phyloP scores from a whole-genome alignment of 805 yeast genomes.

The Sugiyamaella valdiviana region DNA sequence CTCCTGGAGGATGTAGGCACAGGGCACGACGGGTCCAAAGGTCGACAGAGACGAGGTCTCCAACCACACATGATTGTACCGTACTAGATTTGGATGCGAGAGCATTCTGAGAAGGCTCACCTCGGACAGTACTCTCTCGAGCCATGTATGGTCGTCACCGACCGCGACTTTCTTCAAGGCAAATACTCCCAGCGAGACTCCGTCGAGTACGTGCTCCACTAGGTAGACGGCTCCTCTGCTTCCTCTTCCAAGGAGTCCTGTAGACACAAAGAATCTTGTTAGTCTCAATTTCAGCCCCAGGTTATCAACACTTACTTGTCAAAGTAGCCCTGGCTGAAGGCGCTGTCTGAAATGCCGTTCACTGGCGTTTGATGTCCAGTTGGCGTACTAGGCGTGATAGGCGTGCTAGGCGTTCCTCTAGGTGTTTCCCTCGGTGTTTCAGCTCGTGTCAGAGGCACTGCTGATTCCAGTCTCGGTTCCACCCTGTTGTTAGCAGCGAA shows the following conservation, averaged over 20 bases:
- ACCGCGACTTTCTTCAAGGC: constrained; percentile 82
- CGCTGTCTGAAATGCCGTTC: constrained; percentile 23
- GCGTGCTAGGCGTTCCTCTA: neutral
- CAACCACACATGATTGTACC: constrained; percentile 89
- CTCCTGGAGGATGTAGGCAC: constrained; percentile 77
- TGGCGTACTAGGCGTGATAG: neutral
- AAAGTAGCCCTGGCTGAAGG: constrained; percentile 73
- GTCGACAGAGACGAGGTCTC: constrained; percentile 53
- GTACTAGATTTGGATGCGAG: constrained; percentile 58
- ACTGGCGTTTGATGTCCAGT: neutral
- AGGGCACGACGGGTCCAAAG: constrained; percentile 58
- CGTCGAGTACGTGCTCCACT: constrained; percentile 75
- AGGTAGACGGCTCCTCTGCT: constrained; percentile 79
- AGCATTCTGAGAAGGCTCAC: constrained; percentile 57
- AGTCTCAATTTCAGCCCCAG: constrained; percentile 60
- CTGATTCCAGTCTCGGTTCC: neutral
- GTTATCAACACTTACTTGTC: constrained; percentile 30
- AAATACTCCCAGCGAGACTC: constrained; percentile 65
- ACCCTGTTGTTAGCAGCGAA: neutral
- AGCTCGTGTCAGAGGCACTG: neutral
- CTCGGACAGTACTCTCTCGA: constrained; percentile 66
- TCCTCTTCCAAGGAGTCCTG: constrained; percentile 67
- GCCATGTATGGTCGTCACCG: constrained; percentile 66
- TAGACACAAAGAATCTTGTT: constrained; percentile 52
- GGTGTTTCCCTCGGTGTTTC: neutral